Evolutionary conservation across 2,329 filamentous ascomycete species (phyloP), one percentile per base, ranked within the genome.

Genomic region (Sphaerostilbella broomeana): DNA sequence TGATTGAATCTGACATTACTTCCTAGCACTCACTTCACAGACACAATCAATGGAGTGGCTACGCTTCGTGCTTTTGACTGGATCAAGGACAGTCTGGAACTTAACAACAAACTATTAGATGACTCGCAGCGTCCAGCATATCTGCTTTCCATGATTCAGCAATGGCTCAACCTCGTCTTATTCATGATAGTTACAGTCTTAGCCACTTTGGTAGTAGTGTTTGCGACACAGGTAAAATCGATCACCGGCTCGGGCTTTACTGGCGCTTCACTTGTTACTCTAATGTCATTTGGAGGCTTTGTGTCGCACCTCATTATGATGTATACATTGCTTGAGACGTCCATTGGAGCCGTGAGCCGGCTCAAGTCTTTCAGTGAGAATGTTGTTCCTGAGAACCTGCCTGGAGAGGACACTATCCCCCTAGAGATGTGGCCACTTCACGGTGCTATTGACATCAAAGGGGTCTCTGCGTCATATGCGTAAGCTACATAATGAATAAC

Each of bases 391-490:
- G 40, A 42, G 40, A 28, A 24, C n/a, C 17, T 24, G 3, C 40
- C 40, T 4, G 29, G 18, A 13, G 34, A 42, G 28, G 16, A 38
- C 8, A 20, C 20, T 4, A 12, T 29, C 9, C 28, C 30, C 5
- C 34, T 44, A 3, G 30, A 46, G 3, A 47, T 43, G 3, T 66
- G 63, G 63, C 63, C 63, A 0, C 31, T 45, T 3, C 34, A 35
- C 2, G 61, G 62, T 4, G 30, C 25, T 0, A 54, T 65, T 4
- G 51, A 58, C 1, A 47, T 64, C 12, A 42, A 48, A 3, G 47
- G 45, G 4, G 53, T 64, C 0, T 63, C 57, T 3, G 63, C 63
- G 3, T 57, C 53, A 0, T 65, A 65, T 11, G 46, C 45, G 28
- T 47, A 44, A 44, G 34, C 36, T 16, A 3, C 16, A 16, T 29